Evolutionary conservation across 768 basidiomycete genomes (phyloP).

Genomic region (Lactifluus hygrophoroides): DNA sequence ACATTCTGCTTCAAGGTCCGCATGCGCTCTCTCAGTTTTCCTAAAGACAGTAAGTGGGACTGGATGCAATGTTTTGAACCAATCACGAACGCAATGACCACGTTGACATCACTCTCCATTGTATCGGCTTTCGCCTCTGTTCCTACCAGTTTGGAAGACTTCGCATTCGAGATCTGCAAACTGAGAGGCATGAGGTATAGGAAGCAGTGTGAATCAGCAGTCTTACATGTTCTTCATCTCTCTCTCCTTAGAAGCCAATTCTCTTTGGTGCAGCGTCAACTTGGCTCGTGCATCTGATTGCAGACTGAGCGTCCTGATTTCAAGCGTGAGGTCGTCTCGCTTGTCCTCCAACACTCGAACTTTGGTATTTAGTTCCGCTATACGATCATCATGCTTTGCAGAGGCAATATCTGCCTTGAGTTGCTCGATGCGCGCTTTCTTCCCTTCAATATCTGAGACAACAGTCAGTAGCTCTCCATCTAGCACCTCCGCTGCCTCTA

Average conservation of each 20-base stretch:
- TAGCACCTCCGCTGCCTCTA: slow-evolving; percentile 50
- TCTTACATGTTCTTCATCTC: slow-evolving; percentile 65
- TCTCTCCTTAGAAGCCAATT: slow-evolving; percentile 51
- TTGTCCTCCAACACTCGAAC: slow-evolving; percentile 57
- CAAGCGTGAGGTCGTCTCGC: slow-evolving; percentile 59
- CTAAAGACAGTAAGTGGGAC: slow-evolving; percentile 31
- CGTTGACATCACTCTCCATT: slow-evolving; percentile 69
- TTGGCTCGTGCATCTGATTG: slow-evolving; percentile 80
- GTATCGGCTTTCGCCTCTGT: slow-evolving; percentile 48
- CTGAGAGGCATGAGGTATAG: slow-evolving; percentile 33
- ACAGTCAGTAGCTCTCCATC: slow-evolving; percentile 46
- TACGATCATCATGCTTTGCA: slow-evolving; percentile 56
- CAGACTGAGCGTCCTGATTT: slow-evolving; percentile 59
- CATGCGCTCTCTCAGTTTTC: slow-evolving; percentile 56
- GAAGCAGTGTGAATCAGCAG: slow-evolving; percentile 12
- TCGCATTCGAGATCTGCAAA: slow-evolving; percentile 48
- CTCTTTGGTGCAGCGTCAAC: slow-evolving; percentile 62
- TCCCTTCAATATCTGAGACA: slow-evolving; percentile 61
- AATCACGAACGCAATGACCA: slow-evolving; percentile 43
- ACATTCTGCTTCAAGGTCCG: slow-evolving; percentile 37
- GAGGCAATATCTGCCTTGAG: slow-evolving; percentile 47
- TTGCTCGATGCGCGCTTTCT: slow-evolving; percentile 50
- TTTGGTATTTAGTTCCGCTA: slow-evolving; percentile 45
- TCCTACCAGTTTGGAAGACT: slow-evolving; percentile 60
- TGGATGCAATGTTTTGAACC: neutral